Evolutionary conservation across 176 grass and related monocot genomes (phyloP), one percentile per base, ranked within the genome.

Genomic region (Rhynchospora tenuis): DNA sequence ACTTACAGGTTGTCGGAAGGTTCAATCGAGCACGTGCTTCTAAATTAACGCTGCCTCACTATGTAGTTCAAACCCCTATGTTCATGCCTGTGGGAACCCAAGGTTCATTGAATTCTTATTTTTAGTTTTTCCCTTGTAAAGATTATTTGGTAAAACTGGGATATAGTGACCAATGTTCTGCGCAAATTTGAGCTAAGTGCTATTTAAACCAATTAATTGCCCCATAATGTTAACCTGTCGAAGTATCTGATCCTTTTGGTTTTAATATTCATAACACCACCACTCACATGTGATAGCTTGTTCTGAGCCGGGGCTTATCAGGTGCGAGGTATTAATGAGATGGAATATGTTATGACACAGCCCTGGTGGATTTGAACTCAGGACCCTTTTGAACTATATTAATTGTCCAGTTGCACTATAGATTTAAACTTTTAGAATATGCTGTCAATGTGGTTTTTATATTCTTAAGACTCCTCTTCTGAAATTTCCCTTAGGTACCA

Each of bases 1-100:
- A 46, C 55, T 87, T 91, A 26, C 88, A 95, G 92, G 83, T 98
- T 50, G 51, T 95, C 73, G 95, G 92, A 84, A 91, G 91, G 82
- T 98, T 98, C 81, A 98, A 98, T 64, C 90, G 95, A 55, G 92
- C 95, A 23, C 92, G 95, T 59, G 95, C 95, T 38, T 91, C 92
- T 79, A 84, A 78, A 65, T 86, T 98, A 91, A 91, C 89, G 43
- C 89, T 98, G 45, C 92, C 95, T 80, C 92, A 98, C 82, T 98
- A 94, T 90, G 78, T 87, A 79, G 94, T 91, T 72, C 95, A 98
- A 87, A 95, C 92, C 33, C 92, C 95, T 80, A 88, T 98, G 72
- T 98, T 98, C 88, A 98, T 98, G 95, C 95, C 95, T 55, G 95
- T 98, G 73, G 95, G 95, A 70, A 98, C 95, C 74, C 95, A 98